A percentile compares a stretch with the other conserved stretches of the same genome.
Conservation (phyloP, 306 rosid genomes). For the Sphenostylis stenocarpa region DNA sequence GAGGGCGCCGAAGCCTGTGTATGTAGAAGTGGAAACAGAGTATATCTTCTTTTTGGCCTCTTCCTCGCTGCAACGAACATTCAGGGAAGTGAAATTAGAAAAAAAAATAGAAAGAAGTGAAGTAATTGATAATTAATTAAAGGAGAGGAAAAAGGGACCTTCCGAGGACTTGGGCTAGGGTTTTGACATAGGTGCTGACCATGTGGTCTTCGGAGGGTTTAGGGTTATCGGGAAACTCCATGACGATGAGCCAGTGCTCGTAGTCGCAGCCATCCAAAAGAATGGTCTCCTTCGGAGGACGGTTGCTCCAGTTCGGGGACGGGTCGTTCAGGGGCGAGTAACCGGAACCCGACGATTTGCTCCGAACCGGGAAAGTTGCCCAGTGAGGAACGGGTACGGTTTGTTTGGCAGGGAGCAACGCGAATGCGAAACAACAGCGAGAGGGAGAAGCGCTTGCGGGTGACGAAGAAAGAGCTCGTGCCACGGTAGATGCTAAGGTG, state of each 20-base stretch:
- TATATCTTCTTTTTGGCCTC: constrained; percentile 91
- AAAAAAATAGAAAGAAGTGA: neutral
- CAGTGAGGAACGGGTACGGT: constrained; percentile 30
- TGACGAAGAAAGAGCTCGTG: constrained; percentile 41
- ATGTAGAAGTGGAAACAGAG: constrained; percentile 71
- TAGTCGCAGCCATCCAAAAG: constrained; percentile 94
- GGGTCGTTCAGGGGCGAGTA: constrained; percentile 84
- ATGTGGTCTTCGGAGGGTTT: constrained; percentile 87
- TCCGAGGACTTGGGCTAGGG: constrained; percentile 73
- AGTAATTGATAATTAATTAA: neutral
- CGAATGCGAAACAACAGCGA: constrained; percentile 50
- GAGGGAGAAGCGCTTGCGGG: constrained; percentile 41
- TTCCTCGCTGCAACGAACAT: constrained; percentile 61
- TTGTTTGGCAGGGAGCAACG: constrained; percentile 42
- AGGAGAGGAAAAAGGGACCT: constrained; percentile 46
- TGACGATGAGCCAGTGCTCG: constrained; percentile 88
- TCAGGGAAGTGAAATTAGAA: neutral
- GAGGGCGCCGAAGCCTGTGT: constrained; percentile 88
- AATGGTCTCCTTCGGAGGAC: constrained; percentile 86
- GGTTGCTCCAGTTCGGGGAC: constrained; percentile 89
- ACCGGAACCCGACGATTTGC: constrained; percentile 64
- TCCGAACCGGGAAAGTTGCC: constrained; percentile 38
- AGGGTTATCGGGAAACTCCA: constrained; percentile 68
- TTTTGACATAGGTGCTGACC: constrained; percentile 74
- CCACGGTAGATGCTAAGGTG: constrained; percentile 44